These are phyloP conservation scores for Tylopilus vinaceipallidus DNA, from an alignment of 768 basidiomycete species.

Conservation along the genomic window DNA sequence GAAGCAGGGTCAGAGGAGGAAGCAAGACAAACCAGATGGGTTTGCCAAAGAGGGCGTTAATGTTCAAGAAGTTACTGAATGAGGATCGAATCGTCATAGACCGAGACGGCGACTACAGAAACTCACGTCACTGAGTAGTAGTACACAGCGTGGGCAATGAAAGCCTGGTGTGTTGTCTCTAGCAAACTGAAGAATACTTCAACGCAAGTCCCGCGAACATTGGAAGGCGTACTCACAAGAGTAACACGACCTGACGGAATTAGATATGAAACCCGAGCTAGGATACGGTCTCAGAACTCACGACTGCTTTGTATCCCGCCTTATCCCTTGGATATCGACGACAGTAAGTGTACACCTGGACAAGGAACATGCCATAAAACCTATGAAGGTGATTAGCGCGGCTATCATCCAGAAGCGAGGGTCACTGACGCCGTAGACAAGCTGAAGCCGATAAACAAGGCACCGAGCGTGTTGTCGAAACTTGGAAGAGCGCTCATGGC, in stretches of 20 bases:
- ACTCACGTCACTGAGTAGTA: slow-evolving; percentile 54
- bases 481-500: slow-evolving; percentile 23
- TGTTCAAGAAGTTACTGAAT: slow-evolving; percentile 41
- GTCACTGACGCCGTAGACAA: slow-evolving; percentile 38
- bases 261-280: not conserved
- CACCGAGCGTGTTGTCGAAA: slow-evolving; percentile 55
- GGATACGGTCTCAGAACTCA: slow-evolving; percentile 32
- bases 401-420: not conserved
- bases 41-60: slow-evolving; percentile 35
- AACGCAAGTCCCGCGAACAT: not conserved
- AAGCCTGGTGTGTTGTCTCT: slow-evolving; percentile 46
- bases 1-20: not conserved
- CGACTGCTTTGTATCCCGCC: slow-evolving; percentile 46
- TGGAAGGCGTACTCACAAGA: slow-evolving; percentile 29
- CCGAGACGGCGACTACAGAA: not conserved
- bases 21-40: slow-evolving; percentile 43
- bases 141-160: slow-evolving; percentile 54
- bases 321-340: slow-evolving; percentile 54
- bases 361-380: slow-evolving; percentile 50
- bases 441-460: slow-evolving; percentile 57
- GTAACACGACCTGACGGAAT: slow-evolving; percentile 27
- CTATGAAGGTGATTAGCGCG: slow-evolving; percentile 33
- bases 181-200: slow-evolving; percentile 36
- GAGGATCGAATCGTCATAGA: slow-evolving; percentile 2
- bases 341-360: slow-evolving; percentile 57